Evolutionary conservation across 2,329 filamentous ascomycete genomes (phyloP).

Genomic region (Colletotrichum noveboracense): DNA sequence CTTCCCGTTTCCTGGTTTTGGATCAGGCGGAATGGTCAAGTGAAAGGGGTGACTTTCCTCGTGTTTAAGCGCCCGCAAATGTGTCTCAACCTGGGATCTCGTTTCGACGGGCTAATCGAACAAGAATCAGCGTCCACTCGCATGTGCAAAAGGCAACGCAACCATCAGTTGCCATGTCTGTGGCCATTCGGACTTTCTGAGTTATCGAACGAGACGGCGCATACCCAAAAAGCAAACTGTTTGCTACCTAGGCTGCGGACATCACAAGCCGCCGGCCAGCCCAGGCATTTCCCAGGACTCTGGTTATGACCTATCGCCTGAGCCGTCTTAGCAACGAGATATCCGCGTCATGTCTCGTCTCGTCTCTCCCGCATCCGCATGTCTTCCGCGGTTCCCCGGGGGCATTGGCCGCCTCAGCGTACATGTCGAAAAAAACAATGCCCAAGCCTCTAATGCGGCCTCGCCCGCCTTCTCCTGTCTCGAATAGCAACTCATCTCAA

Average conservation of each 20-base stretch:
- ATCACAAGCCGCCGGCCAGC: background rate
- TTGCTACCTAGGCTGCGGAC: background rate
- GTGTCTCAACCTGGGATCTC: constrained; percentile 14
- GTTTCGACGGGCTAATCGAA: constrained; percentile 12
- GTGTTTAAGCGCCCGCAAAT: background rate
- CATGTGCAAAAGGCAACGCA: background rate
- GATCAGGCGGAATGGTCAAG: constrained; percentile 17
- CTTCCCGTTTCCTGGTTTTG: background rate
- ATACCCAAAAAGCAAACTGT: background rate
- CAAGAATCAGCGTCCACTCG: background rate
- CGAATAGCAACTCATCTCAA: constrained; percentile 16
- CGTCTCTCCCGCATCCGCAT: constrained; percentile 7
- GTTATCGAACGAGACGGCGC: background rate
- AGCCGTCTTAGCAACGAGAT: background rate
- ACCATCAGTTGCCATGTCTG: background rate
- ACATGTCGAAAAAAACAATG: constrained; percentile 1
- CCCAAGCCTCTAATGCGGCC: constrained; percentile 7
- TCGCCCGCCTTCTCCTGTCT: constrained; percentile 7
- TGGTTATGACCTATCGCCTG: background rate
- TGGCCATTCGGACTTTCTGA: background rate
- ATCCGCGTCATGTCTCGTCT: constrained; percentile 20
- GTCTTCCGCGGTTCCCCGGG: constrained; percentile 15
- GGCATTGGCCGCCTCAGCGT: constrained; percentile 1
- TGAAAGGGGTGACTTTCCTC: background rate
- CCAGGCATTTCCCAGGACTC: background rate